phyloP scores from a whole-genome alignment of 2,329 filamentous ascomycete species.

The Sporothrix pallida region DNA sequence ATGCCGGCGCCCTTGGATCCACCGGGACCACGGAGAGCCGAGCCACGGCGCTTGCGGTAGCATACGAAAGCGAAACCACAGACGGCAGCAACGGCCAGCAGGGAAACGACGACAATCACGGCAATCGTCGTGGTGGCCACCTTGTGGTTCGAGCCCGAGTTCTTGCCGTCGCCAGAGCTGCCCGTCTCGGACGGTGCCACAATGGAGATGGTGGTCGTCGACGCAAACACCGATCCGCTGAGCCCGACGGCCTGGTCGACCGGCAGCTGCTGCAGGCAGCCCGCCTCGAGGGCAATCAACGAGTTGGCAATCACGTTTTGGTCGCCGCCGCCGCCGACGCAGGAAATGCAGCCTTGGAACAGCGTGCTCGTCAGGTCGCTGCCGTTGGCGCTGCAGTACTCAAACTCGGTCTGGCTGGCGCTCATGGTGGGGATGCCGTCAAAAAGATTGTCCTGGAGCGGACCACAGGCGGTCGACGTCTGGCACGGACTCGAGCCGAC shows the following conservation, averaged over 20 bases:
- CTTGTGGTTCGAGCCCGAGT: constrained; percentile 26
- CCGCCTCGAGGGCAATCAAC: constrained; percentile 58
- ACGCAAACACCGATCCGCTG: constrained; percentile 43
- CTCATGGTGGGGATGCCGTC: constrained; percentile 48
- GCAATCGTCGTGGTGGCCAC: constrained; percentile 51
- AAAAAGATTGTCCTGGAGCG: constrained; percentile 50
- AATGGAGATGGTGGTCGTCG: constrained; percentile 42
- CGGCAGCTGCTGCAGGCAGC: constrained; percentile 55
- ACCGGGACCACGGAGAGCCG: constrained; percentile 46
- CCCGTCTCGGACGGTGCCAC: constrained; percentile 44
- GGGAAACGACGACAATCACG: constrained; percentile 51
- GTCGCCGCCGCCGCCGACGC: constrained; percentile 51
- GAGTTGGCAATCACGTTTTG: constrained; percentile 57
- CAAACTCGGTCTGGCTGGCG: constrained; percentile 47
- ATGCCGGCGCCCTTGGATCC: constrained; percentile 29
- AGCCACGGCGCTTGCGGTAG: constrained; percentile 50
- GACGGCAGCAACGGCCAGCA: constrained; percentile 48
- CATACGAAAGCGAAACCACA: constrained; percentile 53
- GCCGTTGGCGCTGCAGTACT: constrained; percentile 54
- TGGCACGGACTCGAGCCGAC: constrained; percentile 56
- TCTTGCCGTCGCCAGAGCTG: constrained; percentile 22
- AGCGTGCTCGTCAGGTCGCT: constrained; percentile 45
- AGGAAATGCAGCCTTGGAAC: constrained; percentile 53
- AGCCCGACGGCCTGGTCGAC: constrained; percentile 41
- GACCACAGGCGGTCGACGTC: constrained; percentile 58